Base-by-base conservation (phyloP, 805 yeast genomes). In the Starmerella sp. region DNA sequence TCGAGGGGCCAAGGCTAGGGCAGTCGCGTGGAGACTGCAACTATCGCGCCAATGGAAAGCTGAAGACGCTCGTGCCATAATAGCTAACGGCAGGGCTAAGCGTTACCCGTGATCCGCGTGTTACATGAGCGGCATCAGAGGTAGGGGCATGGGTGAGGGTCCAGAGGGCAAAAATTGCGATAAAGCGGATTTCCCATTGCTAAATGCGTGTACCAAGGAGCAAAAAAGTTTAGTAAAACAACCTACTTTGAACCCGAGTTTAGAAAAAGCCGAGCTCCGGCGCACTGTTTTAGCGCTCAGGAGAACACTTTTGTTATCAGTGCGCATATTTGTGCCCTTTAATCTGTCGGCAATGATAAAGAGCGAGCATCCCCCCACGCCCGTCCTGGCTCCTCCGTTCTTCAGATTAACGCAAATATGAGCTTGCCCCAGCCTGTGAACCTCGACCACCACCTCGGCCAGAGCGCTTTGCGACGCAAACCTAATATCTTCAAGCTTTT, bases 401-500 rank as follows among this genome's bases (percentile, higher is more conserved):
- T 10, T 17, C 28, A 30, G 10, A 15, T 14, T 17, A 39, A 39
- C n/a, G 29, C 29, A 9, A 39, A 29, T 9, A 42, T 42, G 45
- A 44, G 14, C 14, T 17, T 53, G 5, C 55, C 54, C 1, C 57
- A 48, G 15, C 62, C 65, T 5, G 35, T 51, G 30, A 55, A 56
- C 37, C 51, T 64, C 7, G 59, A 56, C 42, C 65, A 63, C 57
- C 60, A 63, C 51, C 51, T 63, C 28, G 60, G 63, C 22, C 54
- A 53, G 17, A 47, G 57, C 17, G 65, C 63, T 1, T 42, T 31
- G 5, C 60, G 64, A 6, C 60, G 67, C 6, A 60, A 61, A 48
- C 62, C 64, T 13, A 63, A 62, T 45, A 52, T 56, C 44, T 62
- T 56, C 56, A 64, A 63, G 46, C 57, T 63, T 31, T 63, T 64